Conservation (phyloP, 2,329 filamentous ascomycete genomes). For the Colletotrichum ledebouriae region DNA sequence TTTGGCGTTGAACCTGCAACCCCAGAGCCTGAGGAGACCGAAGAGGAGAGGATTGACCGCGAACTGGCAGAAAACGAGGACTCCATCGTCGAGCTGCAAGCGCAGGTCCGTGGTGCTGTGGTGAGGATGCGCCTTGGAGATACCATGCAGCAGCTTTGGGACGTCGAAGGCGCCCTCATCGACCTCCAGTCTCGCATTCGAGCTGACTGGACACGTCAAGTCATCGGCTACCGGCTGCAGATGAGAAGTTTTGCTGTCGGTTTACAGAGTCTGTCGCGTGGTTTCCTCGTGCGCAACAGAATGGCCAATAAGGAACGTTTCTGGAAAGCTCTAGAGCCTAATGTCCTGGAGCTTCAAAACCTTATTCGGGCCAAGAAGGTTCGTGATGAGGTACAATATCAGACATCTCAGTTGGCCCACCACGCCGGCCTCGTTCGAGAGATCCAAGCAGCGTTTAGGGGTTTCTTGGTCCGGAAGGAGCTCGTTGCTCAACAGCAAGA, state of each 20-base stretch:
- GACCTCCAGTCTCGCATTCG: conserved; percentile 89
- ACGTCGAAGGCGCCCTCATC: conserved; percentile 81
- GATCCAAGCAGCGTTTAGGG: conserved; percentile 76
- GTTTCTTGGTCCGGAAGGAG: conserved; percentile 73
- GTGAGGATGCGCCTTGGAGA: conserved; percentile 81
- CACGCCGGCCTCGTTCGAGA: conserved; percentile 74
- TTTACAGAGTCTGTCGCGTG: conserved; percentile 84
- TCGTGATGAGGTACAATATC: conserved; percentile 69
- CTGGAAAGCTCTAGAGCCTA: conserved; percentile 77
- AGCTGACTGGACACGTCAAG: conserved; percentile 87
- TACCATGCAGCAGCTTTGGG: conserved; percentile 92
- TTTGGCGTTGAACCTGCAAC: conserved; percentile 85
- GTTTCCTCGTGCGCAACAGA: conserved; percentile 77
- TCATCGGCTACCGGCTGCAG: conserved; percentile 83
- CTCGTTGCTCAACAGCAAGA: conserved; percentile 69
- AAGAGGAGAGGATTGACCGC: conserved; percentile 88
- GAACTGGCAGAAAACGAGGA: conserved; percentile 84
- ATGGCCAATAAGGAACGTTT: conserved; percentile 73
- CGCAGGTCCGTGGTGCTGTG: conserved; percentile 86
- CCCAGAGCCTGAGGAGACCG: conserved; percentile 85
- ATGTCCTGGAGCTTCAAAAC: conserved; percentile 85
- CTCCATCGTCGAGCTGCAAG: conserved; percentile 83
- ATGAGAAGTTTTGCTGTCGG: conserved; percentile 86
- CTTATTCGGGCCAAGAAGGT: conserved; percentile 79
- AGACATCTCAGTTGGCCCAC: conserved; percentile 70